phyloP scores from a whole-genome alignment of 768 basidiomycete species.

The Collybiopsis luxurians region DNA sequence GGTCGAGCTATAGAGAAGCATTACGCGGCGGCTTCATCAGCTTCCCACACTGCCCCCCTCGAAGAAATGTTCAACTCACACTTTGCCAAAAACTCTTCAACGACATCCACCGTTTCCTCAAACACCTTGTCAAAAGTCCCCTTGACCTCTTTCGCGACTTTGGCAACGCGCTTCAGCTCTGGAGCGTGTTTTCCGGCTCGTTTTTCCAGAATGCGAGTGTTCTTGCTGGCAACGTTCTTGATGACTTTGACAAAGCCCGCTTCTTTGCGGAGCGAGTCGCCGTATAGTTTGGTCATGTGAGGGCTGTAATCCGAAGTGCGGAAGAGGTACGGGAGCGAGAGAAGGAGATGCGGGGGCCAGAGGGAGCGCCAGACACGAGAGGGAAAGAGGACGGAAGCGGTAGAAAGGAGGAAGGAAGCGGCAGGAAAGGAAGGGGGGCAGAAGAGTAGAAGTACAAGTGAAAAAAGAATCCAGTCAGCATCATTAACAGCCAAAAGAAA shows the following conservation, averaged over 20 bases:
- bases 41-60: neutral
- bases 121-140: constrained; percentile 96
- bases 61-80: constrained; percentile 49
- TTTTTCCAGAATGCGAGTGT: constrained; percentile 71
- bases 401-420: no score
- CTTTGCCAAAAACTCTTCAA: constrained; percentile 91
- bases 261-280: constrained; percentile 89
- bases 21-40: neutral
- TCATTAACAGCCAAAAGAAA: neutral
- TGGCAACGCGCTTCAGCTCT: constrained; percentile 66
- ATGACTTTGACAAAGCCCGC: constrained; percentile 98
- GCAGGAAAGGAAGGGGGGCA: no score
- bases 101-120: constrained; percentile 87
- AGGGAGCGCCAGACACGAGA: no score
- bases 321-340: no score
- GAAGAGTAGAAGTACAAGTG: no score
- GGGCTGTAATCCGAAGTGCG: no score
- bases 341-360: no score
- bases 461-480: no score
- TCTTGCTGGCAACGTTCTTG: constrained; percentile 85
- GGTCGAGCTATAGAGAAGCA: constrained; percentile 64
- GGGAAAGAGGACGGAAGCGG: no score
- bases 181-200: constrained; percentile 81
- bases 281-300: constrained; percentile 98
- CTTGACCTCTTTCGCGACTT: constrained; percentile 65